Base-by-base conservation (phyloP, 139 green algal genomes). In the Yamagishiella unicocca region DNA sequence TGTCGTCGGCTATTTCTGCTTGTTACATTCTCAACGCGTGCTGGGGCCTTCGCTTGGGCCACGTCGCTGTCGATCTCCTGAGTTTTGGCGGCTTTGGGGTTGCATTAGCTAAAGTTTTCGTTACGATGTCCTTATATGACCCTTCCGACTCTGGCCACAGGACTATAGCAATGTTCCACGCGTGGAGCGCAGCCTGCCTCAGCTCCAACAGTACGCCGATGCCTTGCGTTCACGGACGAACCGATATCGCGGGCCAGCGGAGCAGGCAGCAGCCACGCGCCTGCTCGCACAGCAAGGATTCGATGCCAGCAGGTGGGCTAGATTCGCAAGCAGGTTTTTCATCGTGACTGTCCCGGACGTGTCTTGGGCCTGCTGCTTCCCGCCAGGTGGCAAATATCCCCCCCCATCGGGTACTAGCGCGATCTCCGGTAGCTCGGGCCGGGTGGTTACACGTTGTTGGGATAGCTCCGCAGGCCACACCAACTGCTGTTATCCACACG, bases 201-300 rank as follows among this genome's bases (percentile, higher is more conserved):
- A 97, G 82, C 92, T 98, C 17, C 94, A 97, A 71, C 90, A 94
- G 79, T 94, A 95, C 72, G 94, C 92, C 3, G 87, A 95, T 53
- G 89, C 90, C 19, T 88, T 97, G 72, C 90, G 92, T 0, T 84
- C 86, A 0, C 91, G 90, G 24, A 93, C 93, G 10, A 92, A 89
- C 50, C 92, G 91, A 12, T 91, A 94, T 14, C 93, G 96, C 40
- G 87, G 88, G 4, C 83, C 89, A 0, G 80, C 87, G 37, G 93
- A 97, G 40, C 85, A 92, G 35, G 88, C 94, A 27, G 95, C 96
- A 67, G 95, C 96, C 7, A 95, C 91, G 24, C 91, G 96, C 21
- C 88, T 98, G 74, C 89, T 98, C 33, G 95, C 96, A 9, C 91
- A 95, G 83, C 93, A 97, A 73, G 96, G 96, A 31, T 91, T 98